Conservation (phyloP, 1,139 yeast genomes). For the Pichia sp. region DNA sequence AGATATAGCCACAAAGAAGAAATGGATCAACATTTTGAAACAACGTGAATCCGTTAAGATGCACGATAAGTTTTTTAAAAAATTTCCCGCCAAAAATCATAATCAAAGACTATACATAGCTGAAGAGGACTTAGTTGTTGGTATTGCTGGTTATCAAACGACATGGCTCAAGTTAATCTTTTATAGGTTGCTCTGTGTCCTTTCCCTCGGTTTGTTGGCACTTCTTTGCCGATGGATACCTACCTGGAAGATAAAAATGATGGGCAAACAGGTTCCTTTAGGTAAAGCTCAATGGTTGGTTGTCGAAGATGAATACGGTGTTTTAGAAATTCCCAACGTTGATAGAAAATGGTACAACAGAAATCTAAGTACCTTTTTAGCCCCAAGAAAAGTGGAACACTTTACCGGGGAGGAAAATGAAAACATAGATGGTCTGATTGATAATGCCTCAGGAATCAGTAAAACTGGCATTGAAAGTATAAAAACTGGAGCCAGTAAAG, state of each 20-base stretch:
- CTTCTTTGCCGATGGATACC: slow-evolving; percentile 83
- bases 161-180: slow-evolving; percentile 36
- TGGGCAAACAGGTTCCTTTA: slow-evolving; percentile 60
- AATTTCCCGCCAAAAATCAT: slow-evolving; percentile 36
- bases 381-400: slow-evolving; percentile 13
- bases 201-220: slow-evolving; percentile 65
- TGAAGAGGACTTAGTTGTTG: slow-evolving; percentile 90
- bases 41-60: slow-evolving; percentile 15
- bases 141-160: slow-evolving; percentile 80
- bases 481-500: slow-evolving; percentile 5
- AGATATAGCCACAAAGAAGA: slow-evolving; percentile 9
- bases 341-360: slow-evolving; percentile 56
- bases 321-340: slow-evolving; percentile 54
- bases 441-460: slow-evolving; percentile 1
- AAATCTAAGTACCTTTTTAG: slow-evolving; percentile 59
- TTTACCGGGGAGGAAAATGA: slow-evolving; percentile 9
- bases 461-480: neutral
- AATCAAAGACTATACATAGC: slow-evolving; percentile 85
- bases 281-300: slow-evolving; percentile 91
- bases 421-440: slow-evolving; percentile 1
- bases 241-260: slow-evolving; percentile 53
- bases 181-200: slow-evolving; percentile 48
- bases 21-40: slow-evolving; percentile 11
- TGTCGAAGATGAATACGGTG: slow-evolving; percentile 90
- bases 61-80: slow-evolving; percentile 33